Base-by-base conservation (phyloP, 1,139 yeast genomes). In the Saccharomycopsis hybrid region DNA sequence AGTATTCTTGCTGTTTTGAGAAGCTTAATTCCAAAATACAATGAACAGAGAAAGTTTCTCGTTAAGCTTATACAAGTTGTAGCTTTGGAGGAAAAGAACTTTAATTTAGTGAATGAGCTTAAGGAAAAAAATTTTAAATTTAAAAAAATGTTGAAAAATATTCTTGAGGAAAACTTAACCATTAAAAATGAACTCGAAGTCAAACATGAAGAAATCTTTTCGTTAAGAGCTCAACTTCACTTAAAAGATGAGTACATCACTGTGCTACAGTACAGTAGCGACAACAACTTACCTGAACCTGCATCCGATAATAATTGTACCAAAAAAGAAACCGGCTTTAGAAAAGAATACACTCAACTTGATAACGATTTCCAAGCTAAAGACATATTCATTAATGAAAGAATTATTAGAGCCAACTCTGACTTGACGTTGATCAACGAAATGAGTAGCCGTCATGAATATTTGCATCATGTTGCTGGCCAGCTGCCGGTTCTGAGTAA, bases 171-270 rank as follows among this genome's bases (percentile, higher is more conserved):
- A 27, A 49, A 52, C 32, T 9, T 40, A 3, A 32, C 18, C 5
- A 28, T 52, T n/a, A 50, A 39, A 29, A 38, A 47, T 27, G 51
- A 52, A 28, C 39, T 46, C 25, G 48, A 43, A 13, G 4, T 49
- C n/a, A 32, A 30, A 28, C 18, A 3, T 27, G 48, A 44, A 24
- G 53, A 52, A 33, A 9, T 43, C 5, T 27, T 18, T 2, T 24
- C 38, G 9, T 44, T 49, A 4, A 52, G 47, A 24, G 28, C 44
- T 27, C 53, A 52, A 32, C 5, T 44, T 11, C 30, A 24, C 5
- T 40, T 52, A 36, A 49, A 47, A 28, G 53, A 49, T 30, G 55
- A 52, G 11, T 37, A 48, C n/a, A 44, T 50, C 30, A 11, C 25
- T 4, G 53, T 50, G 13, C 30, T 50, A n/a, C 13, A 31, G 11